Percentiles rank a stretch among this genome's conserved stretches.
Conservation (phyloP, 495 filamentous ascomycete genomes). For the Bathelium albidoporum region DNA sequence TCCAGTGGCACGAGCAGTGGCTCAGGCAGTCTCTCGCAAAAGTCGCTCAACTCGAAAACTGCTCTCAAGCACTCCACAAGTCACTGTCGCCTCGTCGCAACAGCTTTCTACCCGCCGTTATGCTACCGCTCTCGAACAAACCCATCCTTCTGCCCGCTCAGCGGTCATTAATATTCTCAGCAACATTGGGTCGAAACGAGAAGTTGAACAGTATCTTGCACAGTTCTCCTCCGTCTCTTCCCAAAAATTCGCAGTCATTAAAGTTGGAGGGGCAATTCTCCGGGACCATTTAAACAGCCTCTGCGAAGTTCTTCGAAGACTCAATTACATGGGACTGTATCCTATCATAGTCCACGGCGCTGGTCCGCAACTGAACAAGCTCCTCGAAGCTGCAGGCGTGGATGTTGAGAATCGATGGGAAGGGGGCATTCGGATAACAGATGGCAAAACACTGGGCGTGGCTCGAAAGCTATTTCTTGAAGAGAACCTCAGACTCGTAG, state of each 20-base stretch:
- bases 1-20: conserved; percentile 3
- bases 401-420: conserved; percentile 76
- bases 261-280: conserved; percentile 94
- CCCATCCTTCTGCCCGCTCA: conserved; percentile 49
- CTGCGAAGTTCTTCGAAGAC: conserved; percentile 77
- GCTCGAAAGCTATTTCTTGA: conserved; percentile 87
- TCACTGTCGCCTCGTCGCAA: not conserved
- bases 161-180: conserved; percentile 91
- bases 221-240: conserved; percentile 96
- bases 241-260: conserved; percentile 97
- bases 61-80: not conserved
- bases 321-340: conserved; percentile 91
- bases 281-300: conserved; percentile 89
- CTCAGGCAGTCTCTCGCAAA: not conserved
- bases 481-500: conserved; percentile 91
- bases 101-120: conserved; percentile 1
- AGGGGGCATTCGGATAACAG: conserved; percentile 91
- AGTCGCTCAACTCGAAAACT: not conserved
- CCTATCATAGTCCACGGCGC: conserved; percentile 96
- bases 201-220: conserved; percentile 96
- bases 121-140: conserved; percentile 13
- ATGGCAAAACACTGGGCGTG: conserved; percentile 86
- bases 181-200: conserved; percentile 92
- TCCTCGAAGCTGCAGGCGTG: conserved; percentile 83
- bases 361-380: conserved; percentile 89